These are phyloP conservation scores for Vitis cinerea DNA, from an alignment of 164 flowering plant genomes.

Conservation along the genomic window DNA sequence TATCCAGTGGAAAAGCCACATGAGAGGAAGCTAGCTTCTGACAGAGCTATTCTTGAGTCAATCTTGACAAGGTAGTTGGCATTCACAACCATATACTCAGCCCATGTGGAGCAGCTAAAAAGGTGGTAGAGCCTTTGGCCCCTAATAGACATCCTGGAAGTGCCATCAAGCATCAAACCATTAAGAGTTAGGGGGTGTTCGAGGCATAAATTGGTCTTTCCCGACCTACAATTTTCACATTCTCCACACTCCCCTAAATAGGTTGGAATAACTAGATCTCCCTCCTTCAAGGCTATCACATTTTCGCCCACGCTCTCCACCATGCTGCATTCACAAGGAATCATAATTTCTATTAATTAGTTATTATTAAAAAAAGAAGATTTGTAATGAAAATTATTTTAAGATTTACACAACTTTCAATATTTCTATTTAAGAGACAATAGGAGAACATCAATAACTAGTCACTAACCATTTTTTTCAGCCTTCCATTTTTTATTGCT, in stretches of 20 bases:
- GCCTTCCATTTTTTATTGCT: no score
- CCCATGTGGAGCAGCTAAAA: slow-evolving; percentile 43
- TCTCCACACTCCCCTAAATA: slow-evolving; percentile 28
- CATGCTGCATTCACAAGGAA: slow-evolving; percentile 21
- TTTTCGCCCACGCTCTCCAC: slow-evolving; percentile 49
- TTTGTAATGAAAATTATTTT: no score
- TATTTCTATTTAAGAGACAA: no score
- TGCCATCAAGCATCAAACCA: slow-evolving; percentile 45
- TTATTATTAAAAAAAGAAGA: no score
- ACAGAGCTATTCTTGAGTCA: slow-evolving; percentile 7
- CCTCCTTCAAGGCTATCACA: slow-evolving; percentile 35
- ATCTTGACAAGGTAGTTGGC: slow-evolving; percentile 18
- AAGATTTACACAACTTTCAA: no score
- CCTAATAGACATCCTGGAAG: slow-evolving; percentile 30
- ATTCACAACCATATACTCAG: slow-evolving; percentile 32
- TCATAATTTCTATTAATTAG: no score
- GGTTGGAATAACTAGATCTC: slow-evolving; percentile 48
- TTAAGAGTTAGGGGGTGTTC: slow-evolving; percentile 6
- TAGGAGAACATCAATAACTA: no score
- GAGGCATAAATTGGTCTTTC: slow-evolving; percentile 28
- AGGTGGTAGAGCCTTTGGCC: slow-evolving; percentile 42
- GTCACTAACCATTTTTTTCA: no score
- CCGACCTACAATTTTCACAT: slow-evolving; percentile 18
- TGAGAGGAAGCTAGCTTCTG: slow-evolving; percentile 16
- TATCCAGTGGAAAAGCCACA: slow-evolving; percentile 27